Base-by-base conservation (phyloP, 768 basidiomycete species). In the Pulveroboletus sp. region DNA sequence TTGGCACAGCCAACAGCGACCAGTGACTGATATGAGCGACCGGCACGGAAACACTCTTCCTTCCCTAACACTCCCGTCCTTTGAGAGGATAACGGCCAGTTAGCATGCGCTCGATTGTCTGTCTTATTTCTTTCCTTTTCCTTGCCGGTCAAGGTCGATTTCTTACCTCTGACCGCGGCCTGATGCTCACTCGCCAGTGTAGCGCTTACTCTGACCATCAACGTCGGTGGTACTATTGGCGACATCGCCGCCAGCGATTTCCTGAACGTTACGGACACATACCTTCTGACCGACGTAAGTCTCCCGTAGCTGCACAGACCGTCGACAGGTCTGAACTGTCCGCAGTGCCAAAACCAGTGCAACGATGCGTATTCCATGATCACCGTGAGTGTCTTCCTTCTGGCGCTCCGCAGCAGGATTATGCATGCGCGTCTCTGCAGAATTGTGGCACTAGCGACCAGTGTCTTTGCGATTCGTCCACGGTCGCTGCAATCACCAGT, bases 91-190 rank as follows among this genome's bases (percentile, higher is more conserved):
- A 47, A 53, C 58, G 39, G 7, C 54, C 37, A 53, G 44, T 53
- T 52, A 62, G 50, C 62, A 69, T 68, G 68, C 61, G 51, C 53
- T 53, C 52, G 30, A 49, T 63, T 24, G 9, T 58, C 49, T 55
- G 62, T 54, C 38, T 71, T 50, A 46, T 64, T 54, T 63, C 51
- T 4, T 23, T 73, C 39, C 38, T 70, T 47, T 57, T 78, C 58
- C 73, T 84, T 70, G 80, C 79, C 63, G 73, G 80, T 56, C 81
- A 75, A 80, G 81, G 85, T 82, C n/a, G 16, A 58, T 37, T 58
- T 46, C n/a, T 14, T 47, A 4, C 2, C 16, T 30, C 13, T 36
- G 19, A 54, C 26, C 23, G 26, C 13, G 12, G 4, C 14, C 17
- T 17, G 10, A 10, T n/a, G 4, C 8, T 42, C 12, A 43, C 16